Percentiles rank a stretch among this genome's conserved stretches.
phyloP scores from a whole-genome alignment of 176 grass and related monocot genomes.

The Eragrostis curvula region DNA sequence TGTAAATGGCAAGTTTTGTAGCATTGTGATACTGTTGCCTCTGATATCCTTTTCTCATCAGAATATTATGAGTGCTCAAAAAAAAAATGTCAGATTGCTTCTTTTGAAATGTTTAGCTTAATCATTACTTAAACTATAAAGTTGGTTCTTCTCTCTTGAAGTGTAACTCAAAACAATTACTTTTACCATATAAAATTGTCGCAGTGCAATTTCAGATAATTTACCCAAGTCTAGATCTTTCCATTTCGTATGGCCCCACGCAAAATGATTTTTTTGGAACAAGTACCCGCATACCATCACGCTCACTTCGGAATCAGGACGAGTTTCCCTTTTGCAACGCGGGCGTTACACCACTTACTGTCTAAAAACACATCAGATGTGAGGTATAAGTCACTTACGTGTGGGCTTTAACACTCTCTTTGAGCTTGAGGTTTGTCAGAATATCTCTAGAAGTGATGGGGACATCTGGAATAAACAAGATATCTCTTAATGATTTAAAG shows the following conservation, averaged over 20 bases:
- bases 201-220: conserved; percentile 15
- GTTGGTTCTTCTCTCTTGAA: neutral
- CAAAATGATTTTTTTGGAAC: neutral
- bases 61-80: neutral
- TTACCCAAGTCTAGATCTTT: conserved; percentile 13
- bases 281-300: neutral
- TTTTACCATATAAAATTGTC: conserved; percentile 9
- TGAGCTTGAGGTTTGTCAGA: conserved; percentile 69
- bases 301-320: neutral
- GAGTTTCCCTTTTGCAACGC: neutral
- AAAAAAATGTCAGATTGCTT: conserved; percentile 4
- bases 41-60: neutral
- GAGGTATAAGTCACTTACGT: conserved; percentile 55
- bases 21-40: neutral
- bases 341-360: neutral
- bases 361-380: conserved; percentile 22
- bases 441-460: conserved; percentile 82
- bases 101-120: neutral
- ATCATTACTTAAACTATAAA: neutral
- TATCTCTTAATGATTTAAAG: conserved; percentile 26
- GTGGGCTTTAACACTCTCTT: conserved; percentile 87
- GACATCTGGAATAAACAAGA: conserved; percentile 50
- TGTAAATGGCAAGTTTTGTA: neutral
- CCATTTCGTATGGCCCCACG: neutral
- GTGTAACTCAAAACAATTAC: neutral